Percentiles rank a stretch among this genome's conserved stretches.
Evolutionary conservation across 2,329 filamentous ascomycete genomes (phyloP).

Genomic region (Cladosporium cucumerinum): DNA sequence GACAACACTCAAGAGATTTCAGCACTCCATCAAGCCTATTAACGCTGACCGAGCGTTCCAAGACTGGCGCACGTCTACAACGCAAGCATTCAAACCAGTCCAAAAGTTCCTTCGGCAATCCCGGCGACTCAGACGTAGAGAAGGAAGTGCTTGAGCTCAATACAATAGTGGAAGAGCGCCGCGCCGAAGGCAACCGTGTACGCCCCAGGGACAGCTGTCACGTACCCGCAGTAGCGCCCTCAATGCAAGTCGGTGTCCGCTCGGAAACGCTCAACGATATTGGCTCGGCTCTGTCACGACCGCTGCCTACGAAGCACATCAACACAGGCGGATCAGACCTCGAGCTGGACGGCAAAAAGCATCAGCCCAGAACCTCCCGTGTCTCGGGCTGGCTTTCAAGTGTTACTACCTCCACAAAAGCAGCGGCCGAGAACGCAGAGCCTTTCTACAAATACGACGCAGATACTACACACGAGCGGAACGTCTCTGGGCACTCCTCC

Average conservation of each 20-base stretch:
- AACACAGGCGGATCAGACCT: not conserved
- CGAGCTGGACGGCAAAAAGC: slow-evolving; percentile 3
- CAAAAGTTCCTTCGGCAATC: not conserved
- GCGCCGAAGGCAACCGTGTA: slow-evolving; percentile 32
- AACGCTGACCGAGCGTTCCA: slow-evolving; percentile 28
- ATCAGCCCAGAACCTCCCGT: slow-evolving; percentile 17
- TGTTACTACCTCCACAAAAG: slow-evolving; percentile 22
- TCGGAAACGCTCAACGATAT: slow-evolving; percentile 49
- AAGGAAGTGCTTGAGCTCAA: slow-evolving; percentile 48
- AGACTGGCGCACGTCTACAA: slow-evolving; percentile 27
- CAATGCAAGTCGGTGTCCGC: slow-evolving; percentile 44
- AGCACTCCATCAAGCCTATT: not conserved
- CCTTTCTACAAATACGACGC: slow-evolving; percentile 24
- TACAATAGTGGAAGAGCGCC: slow-evolving; percentile 47
- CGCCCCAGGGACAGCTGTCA: slow-evolving; percentile 30
- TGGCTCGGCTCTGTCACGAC: slow-evolving; percentile 46
- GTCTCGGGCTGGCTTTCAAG: slow-evolving; percentile 31
- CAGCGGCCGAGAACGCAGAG: slow-evolving; percentile 14
- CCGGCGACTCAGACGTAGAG: slow-evolving; percentile 38
- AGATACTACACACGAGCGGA: slow-evolving; percentile 12
- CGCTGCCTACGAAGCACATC: slow-evolving; percentile 25
- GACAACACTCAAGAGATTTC: slow-evolving; percentile 31
- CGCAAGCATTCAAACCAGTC: slow-evolving; percentile 34
- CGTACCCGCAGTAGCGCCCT: slow-evolving; percentile 46
- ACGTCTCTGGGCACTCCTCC: slow-evolving; percentile 23